Percentiles rank a stretch among this genome's conserved stretches.
Evolutionary conservation across 495 filamentous ascomycete genomes (phyloP).

Genomic region (Penicillium cinerascens): DNA sequence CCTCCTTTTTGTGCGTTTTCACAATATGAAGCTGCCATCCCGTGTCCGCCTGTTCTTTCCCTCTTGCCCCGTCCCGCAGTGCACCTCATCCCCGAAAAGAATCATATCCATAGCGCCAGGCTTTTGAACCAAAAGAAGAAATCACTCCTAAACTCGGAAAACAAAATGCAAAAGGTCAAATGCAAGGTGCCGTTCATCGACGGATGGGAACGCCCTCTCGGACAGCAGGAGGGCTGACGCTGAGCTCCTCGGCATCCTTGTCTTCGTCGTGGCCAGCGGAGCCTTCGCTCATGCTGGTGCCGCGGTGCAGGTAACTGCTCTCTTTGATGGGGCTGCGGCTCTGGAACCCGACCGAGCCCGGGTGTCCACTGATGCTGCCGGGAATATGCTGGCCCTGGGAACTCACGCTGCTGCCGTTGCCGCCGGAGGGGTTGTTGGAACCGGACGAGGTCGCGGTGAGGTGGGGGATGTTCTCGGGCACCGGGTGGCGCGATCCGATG

Average conservation of each 20-base stretch:
- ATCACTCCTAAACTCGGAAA: slow-evolving; percentile 4
- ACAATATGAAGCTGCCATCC: not conserved
- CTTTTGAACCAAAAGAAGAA: slow-evolving; percentile 32
- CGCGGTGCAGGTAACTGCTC: slow-evolving; percentile 74
- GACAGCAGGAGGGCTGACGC: slow-evolving; percentile 44
- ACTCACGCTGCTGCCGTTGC: slow-evolving; percentile 45
- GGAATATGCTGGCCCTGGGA: slow-evolving; percentile 41
- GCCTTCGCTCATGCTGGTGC: slow-evolving; percentile 67
- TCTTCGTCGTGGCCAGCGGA: slow-evolving; percentile 35
- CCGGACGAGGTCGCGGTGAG: slow-evolving; percentile 70
- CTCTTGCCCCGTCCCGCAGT: slow-evolving; percentile 26
- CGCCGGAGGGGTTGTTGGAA: slow-evolving; percentile 41
- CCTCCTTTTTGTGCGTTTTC: not conserved
- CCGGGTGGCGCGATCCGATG: slow-evolving; percentile 90
- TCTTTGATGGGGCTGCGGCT: slow-evolving; percentile 84
- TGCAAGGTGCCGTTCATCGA: slow-evolving; percentile 26
- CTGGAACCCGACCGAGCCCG: slow-evolving; percentile 48
- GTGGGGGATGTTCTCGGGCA: slow-evolving; percentile 95
- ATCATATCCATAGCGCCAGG: slow-evolving; percentile 40
- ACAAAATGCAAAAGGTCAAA: slow-evolving; percentile 12
- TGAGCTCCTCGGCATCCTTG: slow-evolving; percentile 34
- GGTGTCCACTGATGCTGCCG: slow-evolving; percentile 44
- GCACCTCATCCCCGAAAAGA: slow-evolving; percentile 14
- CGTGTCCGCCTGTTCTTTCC: slow-evolving; percentile 1
- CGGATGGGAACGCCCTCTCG: slow-evolving; percentile 64